These are phyloP conservation scores for Colletotrichum truncatum DNA, from an alignment of 2,329 filamentous ascomycete species.

Conservation along the genomic window DNA sequence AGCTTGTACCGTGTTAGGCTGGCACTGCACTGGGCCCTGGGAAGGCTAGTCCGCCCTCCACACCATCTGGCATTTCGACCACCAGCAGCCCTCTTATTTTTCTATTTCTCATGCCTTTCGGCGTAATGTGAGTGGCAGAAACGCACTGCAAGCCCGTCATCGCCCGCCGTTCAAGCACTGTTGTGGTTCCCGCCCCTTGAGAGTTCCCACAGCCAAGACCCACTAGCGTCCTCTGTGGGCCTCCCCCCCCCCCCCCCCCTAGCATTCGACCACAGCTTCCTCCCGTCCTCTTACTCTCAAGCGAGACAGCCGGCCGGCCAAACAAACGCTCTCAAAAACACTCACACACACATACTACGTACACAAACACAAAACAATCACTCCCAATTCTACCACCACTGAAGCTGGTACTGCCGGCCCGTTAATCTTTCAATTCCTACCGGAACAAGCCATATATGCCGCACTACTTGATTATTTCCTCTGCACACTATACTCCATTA, in stretches of 20 bases:
- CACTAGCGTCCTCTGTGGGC: background rate
- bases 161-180: background rate
- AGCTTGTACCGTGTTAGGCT: no score
- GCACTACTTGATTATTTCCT: no score
- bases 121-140: background rate
- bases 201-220: background rate
- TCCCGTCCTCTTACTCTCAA: constrained; percentile 8
- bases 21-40: background rate
- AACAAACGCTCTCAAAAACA: background rate
- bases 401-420: no score
- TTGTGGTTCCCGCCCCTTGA: constrained; percentile 8
- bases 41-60: background rate
- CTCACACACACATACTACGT: background rate
- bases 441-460: no score
- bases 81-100: background rate
- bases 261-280: no score
- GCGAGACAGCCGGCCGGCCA: constrained; percentile 12
- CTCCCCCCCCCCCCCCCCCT: background rate
- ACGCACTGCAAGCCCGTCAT: background rate
- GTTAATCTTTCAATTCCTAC: no score
- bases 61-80: background rate
- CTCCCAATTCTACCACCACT: background rate
- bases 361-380: background rate
- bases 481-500: no score
- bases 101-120: constrained; percentile 5